Evolutionary conservation across 371 early-diverging fungal species (phyloP), one percentile per base, ranked within the genome.

Genomic region (Mortierella sp.): DNA sequence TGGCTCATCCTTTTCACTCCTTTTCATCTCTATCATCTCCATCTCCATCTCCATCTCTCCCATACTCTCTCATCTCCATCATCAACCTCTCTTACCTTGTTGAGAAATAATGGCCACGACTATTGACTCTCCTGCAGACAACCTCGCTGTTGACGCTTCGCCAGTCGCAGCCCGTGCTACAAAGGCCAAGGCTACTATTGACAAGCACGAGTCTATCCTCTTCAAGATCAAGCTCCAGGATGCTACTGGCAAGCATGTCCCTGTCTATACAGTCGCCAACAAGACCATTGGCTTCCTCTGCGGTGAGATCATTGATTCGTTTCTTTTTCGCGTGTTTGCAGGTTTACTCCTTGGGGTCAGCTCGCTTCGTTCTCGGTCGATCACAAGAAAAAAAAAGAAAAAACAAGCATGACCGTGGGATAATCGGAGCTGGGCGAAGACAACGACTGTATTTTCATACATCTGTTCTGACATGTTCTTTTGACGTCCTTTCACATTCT

Each of bases 161-260:
- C 41, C 69, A n/a, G 24, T 71, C 29, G 63, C 67, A 0, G 47
- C 16, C 0, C 65, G 66, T 29, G 50, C 69, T 39, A 50, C 34
- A 26, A 43, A 29, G 19, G 83, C 83, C 39, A 82, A 75, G 68
- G 78, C 83, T 0, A 78, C 79, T 8, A 43, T 78, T 22, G 64
- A 82, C 61, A 82, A 82, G 67, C 64, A 63, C 19, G 50, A 75
- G 24, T 82, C 83, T 14, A 82, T 82, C 41, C 83, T 82, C 55
- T 82, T 82, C 78, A 39, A 63, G 58, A 82, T 82, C 67, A 77
- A 82, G 44, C 66, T 82, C 13, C 75, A 82, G 73, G 79, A 82
- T 71, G 78, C 83, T n/a, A 31, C 45, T 2, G 75, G 78, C 3
- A 82, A 82, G 22, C 71, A 78, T 67, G 79, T 82, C n/a, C 83